phyloP scores from a whole-genome alignment of 148 eudicot species.

The Spergularia bocconei region DNA sequence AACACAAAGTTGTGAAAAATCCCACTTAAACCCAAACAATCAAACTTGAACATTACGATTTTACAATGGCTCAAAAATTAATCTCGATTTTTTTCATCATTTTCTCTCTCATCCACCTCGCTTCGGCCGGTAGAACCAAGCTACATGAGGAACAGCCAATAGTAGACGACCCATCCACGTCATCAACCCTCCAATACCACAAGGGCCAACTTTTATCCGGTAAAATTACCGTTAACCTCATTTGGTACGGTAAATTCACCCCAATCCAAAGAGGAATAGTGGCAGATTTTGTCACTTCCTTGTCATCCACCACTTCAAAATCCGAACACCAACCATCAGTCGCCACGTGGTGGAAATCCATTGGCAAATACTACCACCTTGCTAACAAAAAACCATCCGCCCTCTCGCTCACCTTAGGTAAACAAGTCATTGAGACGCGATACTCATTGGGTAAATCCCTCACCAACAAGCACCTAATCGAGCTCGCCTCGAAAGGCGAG shows the following conservation, averaged over 20 bases:
- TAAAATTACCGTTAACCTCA: constrained; percentile 37
- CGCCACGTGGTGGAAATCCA: constrained; percentile 42
- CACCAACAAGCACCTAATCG: constrained; percentile 21
- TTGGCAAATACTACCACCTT: constrained; percentile 32
- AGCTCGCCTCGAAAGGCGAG: constrained; percentile 31
- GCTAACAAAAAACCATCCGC: constrained; percentile 24
- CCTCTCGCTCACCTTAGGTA: constrained; percentile 22
- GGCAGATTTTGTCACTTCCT: constrained; percentile 43
- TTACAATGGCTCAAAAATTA: constrained; percentile 1
- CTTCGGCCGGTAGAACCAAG: constrained; percentile 3
- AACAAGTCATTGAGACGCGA: constrained; percentile 27
- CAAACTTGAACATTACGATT: not conserved
- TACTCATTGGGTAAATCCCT: constrained; percentile 36
- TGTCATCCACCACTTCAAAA: constrained; percentile 20
- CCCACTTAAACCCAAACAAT: not conserved
- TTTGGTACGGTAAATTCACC: constrained; percentile 52
- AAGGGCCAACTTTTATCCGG: constrained; percentile 46
- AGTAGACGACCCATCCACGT: constrained; percentile 21
- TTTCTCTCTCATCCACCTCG: constrained; percentile 14
- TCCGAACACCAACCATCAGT: constrained; percentile 25
- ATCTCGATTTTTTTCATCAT: not conserved
- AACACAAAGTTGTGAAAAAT: not conserved
- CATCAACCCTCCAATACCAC: constrained; percentile 34
- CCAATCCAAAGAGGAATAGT: constrained; percentile 39
- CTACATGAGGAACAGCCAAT: constrained; percentile 19